Evolutionary conservation across 1,284 basidiomycete genomes (phyloP).

Genomic region (Retiboletus fuscus): DNA sequence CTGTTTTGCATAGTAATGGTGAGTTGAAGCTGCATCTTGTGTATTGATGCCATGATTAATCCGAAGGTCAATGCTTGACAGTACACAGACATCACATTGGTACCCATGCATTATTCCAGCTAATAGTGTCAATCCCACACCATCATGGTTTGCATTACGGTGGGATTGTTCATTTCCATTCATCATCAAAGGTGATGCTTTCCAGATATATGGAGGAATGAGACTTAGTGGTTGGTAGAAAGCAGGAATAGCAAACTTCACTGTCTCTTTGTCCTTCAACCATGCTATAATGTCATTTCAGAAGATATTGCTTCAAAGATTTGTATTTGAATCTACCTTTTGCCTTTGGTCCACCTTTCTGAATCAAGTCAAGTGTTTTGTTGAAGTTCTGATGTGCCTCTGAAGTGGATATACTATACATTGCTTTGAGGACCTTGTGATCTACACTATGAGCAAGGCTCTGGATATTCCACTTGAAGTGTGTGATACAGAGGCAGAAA

Average conservation of each 20-base stretch:
- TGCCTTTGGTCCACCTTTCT: not conserved
- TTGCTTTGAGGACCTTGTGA: too few species aligned
- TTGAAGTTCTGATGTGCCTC: not conserved
- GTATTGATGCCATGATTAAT: constrained; percentile 6
- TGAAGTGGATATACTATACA: constrained; percentile 18
- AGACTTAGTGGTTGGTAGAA: constrained; percentile 18
- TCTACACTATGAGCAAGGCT: too few species aligned
- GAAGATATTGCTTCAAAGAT: too few species aligned
- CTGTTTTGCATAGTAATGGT: too few species aligned
- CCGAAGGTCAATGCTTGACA: not conserved
- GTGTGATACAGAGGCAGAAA: constrained; percentile 2
- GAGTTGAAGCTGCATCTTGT: too few species aligned
- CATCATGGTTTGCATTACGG: constrained; percentile 2
- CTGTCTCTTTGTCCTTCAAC: constrained; percentile 20
- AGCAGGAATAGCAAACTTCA: constrained; percentile 12
- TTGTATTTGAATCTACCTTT: too few species aligned
- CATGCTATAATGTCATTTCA: constrained; percentile 5
- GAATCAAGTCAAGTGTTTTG: not conserved
- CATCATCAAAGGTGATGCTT: constrained; percentile 19
- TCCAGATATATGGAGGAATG: constrained; percentile 19
- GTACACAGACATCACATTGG: not conserved
- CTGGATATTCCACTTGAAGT: constrained; percentile 18
- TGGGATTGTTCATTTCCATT: constrained; percentile 22
- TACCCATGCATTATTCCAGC: constrained; percentile 15
- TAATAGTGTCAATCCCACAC: constrained; percentile 8